Conservation (phyloP, 2,329 filamentous ascomycete genomes). For the Endoconidiophora laricicola region DNA sequence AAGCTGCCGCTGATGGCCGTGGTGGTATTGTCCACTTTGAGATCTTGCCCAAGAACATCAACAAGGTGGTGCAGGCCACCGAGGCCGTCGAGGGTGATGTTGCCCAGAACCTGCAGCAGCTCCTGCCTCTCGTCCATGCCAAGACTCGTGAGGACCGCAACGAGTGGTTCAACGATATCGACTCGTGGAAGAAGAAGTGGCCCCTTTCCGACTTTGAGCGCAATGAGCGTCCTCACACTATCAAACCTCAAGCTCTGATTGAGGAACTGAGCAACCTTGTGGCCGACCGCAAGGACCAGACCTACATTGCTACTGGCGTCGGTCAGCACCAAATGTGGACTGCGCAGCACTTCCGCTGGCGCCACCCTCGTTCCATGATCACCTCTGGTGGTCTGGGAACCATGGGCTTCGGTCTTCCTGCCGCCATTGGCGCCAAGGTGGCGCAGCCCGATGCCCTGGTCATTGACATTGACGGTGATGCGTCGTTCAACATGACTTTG, state of each 20-base stretch:
- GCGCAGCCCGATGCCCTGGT: conserved; percentile 61
- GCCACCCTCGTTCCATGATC: conserved; percentile 81
- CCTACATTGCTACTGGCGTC: conserved; percentile 83
- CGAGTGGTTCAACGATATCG: conserved; percentile 83
- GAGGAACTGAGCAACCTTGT: conserved; percentile 79
- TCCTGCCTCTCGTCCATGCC: conserved; percentile 55
- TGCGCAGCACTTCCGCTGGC: conserved; percentile 92
- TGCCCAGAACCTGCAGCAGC: conserved; percentile 54
- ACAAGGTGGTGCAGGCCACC: conserved; percentile 95
- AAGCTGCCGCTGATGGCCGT: conserved; percentile 65
- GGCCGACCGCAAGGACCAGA: conserved; percentile 61
- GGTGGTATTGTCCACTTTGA: conserved; percentile 97
- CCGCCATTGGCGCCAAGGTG: conserved; percentile 90
- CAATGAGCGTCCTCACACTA: conserved; percentile 56
- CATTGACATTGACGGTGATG: conserved; percentile 92
- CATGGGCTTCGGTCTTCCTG: conserved; percentile 90
- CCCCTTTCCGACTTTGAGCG: conserved; percentile 70
- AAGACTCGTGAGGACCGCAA: conserved; percentile 48
- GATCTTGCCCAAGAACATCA: conserved; percentile 99
- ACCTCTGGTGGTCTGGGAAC: conserved; percentile 76
- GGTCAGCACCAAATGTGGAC: conserved; percentile 99
- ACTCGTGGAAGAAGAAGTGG: conserved; percentile 80
- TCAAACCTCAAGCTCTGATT: conserved; percentile 90
- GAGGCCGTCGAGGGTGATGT: conserved; percentile 93
- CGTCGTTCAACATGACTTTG: conserved; percentile 98